Evolutionary conservation across 441 rosid species (phyloP).

Genomic region (Francoa sonchifolia): DNA sequence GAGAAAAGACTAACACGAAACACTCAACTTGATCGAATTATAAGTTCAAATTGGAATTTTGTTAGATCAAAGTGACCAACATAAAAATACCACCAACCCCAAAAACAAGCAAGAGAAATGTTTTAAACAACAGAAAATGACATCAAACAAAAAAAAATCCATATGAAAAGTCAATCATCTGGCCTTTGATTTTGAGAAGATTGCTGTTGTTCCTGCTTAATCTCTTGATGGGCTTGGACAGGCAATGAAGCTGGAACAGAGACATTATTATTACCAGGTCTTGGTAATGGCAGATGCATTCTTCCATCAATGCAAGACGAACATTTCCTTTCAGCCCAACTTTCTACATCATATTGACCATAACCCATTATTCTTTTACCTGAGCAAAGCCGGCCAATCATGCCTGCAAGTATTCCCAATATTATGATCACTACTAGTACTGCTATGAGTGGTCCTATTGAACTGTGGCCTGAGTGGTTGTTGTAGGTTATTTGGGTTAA

Average conservation of each 20-base stretch:
- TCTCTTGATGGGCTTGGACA: conserved; percentile 18
- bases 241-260: conserved; percentile 17
- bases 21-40: no score
- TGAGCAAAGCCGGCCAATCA: conserved; percentile 65
- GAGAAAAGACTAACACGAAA: no score
- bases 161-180: conserved; percentile 12
- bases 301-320: conserved; percentile 69
- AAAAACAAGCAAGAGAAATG: no score
- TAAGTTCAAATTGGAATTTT: no score
- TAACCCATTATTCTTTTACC: conserved; percentile 51
- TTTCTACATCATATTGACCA: conserved; percentile 50
- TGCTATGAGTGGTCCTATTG: conserved; percentile 44
- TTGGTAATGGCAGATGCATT: conserved; percentile 22
- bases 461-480: conserved; percentile 20
- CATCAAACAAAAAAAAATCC: not conserved
- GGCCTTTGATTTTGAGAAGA: conserved; percentile 17
- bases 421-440: conserved; percentile 37
- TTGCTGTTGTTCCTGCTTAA: conserved; percentile 21
- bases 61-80: no score
- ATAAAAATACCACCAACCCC: no score
- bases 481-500: conserved; percentile 20
- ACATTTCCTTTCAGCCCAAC: conserved; percentile 59
- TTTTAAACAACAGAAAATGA: not conserved
- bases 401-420: conserved; percentile 32
- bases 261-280: conserved; percentile 3